Base-by-base conservation (phyloP, 2,329 filamentous ascomycete species). In the Knufia fluminis region DNA sequence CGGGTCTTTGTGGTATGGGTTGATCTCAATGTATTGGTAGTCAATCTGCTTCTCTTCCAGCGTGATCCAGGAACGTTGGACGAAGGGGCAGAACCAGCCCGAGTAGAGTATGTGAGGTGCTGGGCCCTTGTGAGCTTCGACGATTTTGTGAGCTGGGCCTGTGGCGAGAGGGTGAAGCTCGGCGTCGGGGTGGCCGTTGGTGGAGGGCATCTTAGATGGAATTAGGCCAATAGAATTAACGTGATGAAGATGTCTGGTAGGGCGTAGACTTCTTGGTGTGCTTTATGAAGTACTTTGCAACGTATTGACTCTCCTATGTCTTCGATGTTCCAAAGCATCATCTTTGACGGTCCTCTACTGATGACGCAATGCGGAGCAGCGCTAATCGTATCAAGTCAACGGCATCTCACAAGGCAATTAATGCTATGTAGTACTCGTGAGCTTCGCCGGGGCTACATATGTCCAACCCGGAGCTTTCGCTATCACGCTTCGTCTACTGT, bases 11-110 rank as follows among this genome's bases (percentile, higher is more conserved):
- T 81, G 71, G 70, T 89, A 89, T 0, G 85, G 85, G 64, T 89
- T 88, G 52, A 88, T 82, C 69, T 86, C 82, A 55, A 85, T 72
- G 63, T 86, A 87, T 67, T 89, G 80, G 62, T 90, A 83, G 14
- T 78, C 76, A 26, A 48, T 48, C 3, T 31, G n/a, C 23, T 89
- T 89, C 62, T 90, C 85, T 60, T 81, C 76, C 10, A 90, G 73
- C 1, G 81, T 77, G 53, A 87, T 80, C 82, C 85, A 89, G n/a
- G 76, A 74, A 14, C 85, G 76, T 67, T 89, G 85, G 3, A 87
- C 67, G 36, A 50, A 47, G 6, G 76, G 75, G 60, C 75, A 91
- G 72, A 87, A 88, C 83, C 83, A 89, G 55, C 80, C 81, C 19
- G 79, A 78, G 65, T 86, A 88, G 4, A 88, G 72, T 64, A 84